Conservation (phyloP, 768 basidiomycete genomes). For the Lactarius tabidus region DNA sequence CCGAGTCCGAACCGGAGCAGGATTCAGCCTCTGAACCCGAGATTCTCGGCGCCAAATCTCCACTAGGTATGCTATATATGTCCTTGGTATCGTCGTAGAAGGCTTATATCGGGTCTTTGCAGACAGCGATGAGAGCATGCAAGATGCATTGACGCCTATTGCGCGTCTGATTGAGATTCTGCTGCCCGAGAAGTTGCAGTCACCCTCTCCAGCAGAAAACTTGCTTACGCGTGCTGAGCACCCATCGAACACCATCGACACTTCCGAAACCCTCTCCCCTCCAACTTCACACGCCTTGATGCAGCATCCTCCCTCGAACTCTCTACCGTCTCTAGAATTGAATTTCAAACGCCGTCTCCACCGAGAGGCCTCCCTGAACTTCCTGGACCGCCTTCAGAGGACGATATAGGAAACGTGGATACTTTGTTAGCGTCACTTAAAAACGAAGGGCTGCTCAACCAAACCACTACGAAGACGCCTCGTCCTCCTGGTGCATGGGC, state of each 20-base stretch:
- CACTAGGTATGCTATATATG: constrained; percentile 22
- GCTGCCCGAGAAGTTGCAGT: constrained; percentile 27
- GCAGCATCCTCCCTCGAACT: constrained; percentile 29
- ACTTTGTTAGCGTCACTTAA: constrained; percentile 28
- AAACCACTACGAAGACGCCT: constrained; percentile 42
- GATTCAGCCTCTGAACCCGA: constrained; percentile 6
- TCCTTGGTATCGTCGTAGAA: constrained; percentile 25
- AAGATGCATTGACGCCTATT: constrained; percentile 20
- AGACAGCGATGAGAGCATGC: constrained; percentile 39
- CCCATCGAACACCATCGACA: neutral
- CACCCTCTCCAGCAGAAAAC: constrained; percentile 30
- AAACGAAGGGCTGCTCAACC: constrained; percentile 26
- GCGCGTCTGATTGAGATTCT: constrained; percentile 20
- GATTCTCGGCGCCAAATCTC: neutral
- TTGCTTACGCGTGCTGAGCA: neutral
- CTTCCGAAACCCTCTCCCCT: neutral
- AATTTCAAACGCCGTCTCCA: constrained; percentile 62
- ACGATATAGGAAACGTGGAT: constrained; percentile 39
- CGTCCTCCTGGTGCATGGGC: constrained; percentile 46
- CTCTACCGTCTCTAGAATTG: constrained; percentile 44
- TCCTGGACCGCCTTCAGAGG: constrained; percentile 54
- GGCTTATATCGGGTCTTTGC: constrained; percentile 11
- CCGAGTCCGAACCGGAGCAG: constrained; percentile 4
- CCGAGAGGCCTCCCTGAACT: constrained; percentile 60
- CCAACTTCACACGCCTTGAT: constrained; percentile 23